A percentile compares a stretch with the other conserved stretches of the same genome.
These are phyloP conservation scores for Capillidium rhysosporum DNA, from an alignment of 371 early-diverging fungal species.

Conservation along the genomic window DNA sequence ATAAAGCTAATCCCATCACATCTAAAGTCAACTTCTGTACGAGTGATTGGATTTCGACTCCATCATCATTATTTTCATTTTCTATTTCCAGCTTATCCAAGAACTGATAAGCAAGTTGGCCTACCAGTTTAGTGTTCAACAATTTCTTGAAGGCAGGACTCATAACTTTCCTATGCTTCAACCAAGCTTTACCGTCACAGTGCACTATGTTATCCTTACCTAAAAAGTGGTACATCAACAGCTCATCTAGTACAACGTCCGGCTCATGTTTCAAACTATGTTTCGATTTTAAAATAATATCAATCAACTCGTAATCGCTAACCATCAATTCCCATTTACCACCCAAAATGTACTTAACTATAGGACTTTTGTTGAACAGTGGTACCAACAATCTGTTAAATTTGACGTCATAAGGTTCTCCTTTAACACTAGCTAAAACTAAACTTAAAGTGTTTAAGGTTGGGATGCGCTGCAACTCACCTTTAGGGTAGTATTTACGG, in stretches of 20 bases:
- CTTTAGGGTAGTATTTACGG: no score
- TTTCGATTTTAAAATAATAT: not conserved
- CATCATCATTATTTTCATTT: not conserved
- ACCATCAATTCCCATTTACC: not conserved
- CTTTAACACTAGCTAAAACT: not conserved
- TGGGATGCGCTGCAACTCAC: no score
- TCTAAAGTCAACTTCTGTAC: not conserved
- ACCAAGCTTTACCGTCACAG: not conserved
- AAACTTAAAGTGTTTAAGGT: no score
- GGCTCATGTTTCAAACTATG: no score
- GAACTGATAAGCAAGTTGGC: not conserved
- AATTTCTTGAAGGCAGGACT: not conserved
- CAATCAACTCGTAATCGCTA: not conserved
- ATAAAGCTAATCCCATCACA: slow-evolving; percentile 1
- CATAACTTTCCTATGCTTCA: not conserved
- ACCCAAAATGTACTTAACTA: not conserved
- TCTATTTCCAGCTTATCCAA: not conserved
- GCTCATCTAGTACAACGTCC: not conserved
- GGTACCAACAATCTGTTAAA: not conserved
- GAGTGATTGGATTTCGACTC: not conserved
- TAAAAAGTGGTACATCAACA: not conserved
- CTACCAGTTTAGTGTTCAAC: not conserved
- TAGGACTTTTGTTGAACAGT: not conserved
- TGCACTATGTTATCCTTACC: not conserved
- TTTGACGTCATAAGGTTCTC: not conserved